These are phyloP conservation scores for Cyclotella choctawhatcheeana DNA, from an alignment of 108 stramenopile genomes.

Conservation along the genomic window DNA sequence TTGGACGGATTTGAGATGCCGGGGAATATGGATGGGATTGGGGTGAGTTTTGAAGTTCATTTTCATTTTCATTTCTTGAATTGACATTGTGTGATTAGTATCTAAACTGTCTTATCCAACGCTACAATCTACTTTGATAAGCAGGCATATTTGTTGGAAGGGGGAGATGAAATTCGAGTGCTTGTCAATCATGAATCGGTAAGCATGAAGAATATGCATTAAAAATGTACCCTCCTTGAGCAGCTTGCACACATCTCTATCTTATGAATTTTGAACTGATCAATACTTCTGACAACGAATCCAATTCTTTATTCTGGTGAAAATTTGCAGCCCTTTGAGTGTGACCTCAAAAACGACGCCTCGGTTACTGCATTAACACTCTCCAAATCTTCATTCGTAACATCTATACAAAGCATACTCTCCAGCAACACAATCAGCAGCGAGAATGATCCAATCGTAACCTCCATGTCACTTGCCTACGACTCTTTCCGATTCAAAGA, in stretches of 20 bases:
- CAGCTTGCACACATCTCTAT: no score
- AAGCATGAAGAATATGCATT: no score
- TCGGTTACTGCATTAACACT: constrained; percentile 28
- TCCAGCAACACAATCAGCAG: neutral
- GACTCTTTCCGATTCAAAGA: constrained; percentile 12
- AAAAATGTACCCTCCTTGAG: no score
- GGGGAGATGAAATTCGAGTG: constrained; percentile 9
- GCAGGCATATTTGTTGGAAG: constrained; percentile 16
- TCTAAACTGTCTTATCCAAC: neutral
- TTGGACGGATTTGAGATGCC: constrained; percentile 13
- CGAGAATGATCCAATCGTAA: neutral
- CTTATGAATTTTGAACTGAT: no score
- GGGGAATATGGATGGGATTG: constrained; percentile 31
- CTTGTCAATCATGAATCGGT: constrained; percentile 33
- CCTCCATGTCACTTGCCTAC: constrained; percentile 9
- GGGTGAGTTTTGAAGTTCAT: constrained; percentile 6
- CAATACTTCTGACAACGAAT: neutral
- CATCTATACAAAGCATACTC: constrained; percentile 5
- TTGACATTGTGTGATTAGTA: neutral
- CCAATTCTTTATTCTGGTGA: neutral
- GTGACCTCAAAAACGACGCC: constrained; percentile 9
- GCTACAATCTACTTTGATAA: neutral
- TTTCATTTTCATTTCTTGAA: neutral
- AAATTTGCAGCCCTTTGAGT: neutral
- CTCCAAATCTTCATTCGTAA: constrained; percentile 10